phyloP scores from a whole-genome alignment of 2,329 filamentous ascomycete species.

The Stagonosporopsis rhizophila region DNA sequence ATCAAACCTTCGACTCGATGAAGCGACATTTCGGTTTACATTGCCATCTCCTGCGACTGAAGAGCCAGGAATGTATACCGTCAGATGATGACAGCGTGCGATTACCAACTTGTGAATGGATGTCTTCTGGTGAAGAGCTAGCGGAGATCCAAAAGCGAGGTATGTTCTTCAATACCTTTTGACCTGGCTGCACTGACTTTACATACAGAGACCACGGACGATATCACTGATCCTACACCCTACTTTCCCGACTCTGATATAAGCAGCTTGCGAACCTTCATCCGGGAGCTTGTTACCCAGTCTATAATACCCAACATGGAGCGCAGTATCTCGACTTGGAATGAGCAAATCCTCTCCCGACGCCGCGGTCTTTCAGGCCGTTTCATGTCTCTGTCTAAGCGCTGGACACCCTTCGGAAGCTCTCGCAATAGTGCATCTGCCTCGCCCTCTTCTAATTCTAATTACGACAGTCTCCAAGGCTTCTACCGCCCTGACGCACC shows the following conservation, averaged over 20 bases:
- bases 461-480: conserved; percentile 78
- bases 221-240: conserved; percentile 73
- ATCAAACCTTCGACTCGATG: conserved; percentile 95
- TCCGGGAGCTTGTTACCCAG: conserved; percentile 93
- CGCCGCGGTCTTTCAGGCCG: conserved; percentile 87
- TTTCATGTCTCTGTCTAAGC: conserved; percentile 93
- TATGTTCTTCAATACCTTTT: conserved; percentile 39
- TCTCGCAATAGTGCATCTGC: conserved; percentile 64
- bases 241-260: conserved; percentile 94
- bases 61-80: conserved; percentile 83
- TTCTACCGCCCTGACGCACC: conserved; percentile 85
- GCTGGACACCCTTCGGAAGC: conserved; percentile 83
- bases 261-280: conserved; percentile 85
- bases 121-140: conserved; percentile 85
- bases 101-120: conserved; percentile 85
- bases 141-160: conserved; percentile 72
- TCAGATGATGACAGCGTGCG: conserved; percentile 90
- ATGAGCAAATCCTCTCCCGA: conserved; percentile 93
- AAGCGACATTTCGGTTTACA: conserved; percentile 97
- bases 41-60: conserved; percentile 86
- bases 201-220: conserved; percentile 67
- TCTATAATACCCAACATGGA: conserved; percentile 98
- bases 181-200: conserved; percentile 2
- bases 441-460: conserved; percentile 62
- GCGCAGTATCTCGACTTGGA: conserved; percentile 88